Evolutionary conservation across 768 basidiomycete genomes (phyloP).

Genomic region (Dacryopinax primogenitus): DNA sequence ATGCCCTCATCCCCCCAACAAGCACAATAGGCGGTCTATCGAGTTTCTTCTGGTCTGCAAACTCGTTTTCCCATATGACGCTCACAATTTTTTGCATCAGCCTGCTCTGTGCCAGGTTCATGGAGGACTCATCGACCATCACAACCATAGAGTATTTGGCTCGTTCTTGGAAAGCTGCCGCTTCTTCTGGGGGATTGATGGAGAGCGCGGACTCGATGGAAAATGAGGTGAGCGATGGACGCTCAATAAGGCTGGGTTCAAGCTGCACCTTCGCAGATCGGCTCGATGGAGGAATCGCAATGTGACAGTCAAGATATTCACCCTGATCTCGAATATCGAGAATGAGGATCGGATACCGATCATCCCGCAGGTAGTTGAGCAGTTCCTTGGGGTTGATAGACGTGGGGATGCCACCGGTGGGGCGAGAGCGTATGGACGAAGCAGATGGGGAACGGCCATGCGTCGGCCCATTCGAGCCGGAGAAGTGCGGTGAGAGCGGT

Average conservation of each 20-base stretch:
- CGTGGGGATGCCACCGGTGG: neutral
- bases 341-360: neutral
- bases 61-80: constrained; percentile 61
- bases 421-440: neutral
- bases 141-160: constrained; percentile 81
- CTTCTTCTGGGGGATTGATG: constrained; percentile 57
- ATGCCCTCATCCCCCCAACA: constrained; percentile 71
- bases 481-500: neutral
- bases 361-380: constrained; percentile 41
- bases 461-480: neutral
- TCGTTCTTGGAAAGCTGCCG: constrained; percentile 64
- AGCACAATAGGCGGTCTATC: constrained; percentile 70
- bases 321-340: neutral
- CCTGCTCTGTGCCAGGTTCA: constrained; percentile 38
- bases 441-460: neutral
- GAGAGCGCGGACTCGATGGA: constrained; percentile 63
- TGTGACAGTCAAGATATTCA: neutral
- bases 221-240: constrained; percentile 46
- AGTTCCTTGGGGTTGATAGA: constrained; percentile 34
- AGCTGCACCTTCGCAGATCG: neutral
- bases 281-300: neutral
- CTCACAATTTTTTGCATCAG: constrained; percentile 49
- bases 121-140: constrained; percentile 35
- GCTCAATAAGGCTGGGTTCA: constrained; percentile 13
- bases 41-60: constrained; percentile 45